phyloP scores from a whole-genome alignment of 371 early-diverging fungal genomes.

The Chytridium lagenaria region DNA sequence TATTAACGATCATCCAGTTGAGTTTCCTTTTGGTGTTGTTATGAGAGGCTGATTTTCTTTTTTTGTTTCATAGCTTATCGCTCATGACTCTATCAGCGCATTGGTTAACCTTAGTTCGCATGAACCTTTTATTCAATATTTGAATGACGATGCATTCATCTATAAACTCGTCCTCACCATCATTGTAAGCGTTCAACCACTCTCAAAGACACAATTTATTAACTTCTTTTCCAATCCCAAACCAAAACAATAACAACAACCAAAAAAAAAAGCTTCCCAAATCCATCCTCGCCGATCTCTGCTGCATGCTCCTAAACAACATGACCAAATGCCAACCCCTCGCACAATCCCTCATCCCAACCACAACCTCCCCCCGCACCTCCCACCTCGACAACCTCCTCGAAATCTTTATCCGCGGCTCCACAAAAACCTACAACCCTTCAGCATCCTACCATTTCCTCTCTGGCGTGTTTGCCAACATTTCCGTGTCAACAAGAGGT shows the following conservation, averaged over 20 bases:
- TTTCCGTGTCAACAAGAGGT: conserved; percentile 67
- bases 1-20: conserved; percentile 73
- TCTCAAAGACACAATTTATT: not conserved
- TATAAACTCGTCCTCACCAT: conserved; percentile 66
- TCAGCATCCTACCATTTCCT: conserved; percentile 84
- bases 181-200: conserved; percentile 20
- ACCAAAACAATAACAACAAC: not conserved
- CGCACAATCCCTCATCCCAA: conserved; percentile 60
- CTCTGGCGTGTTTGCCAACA: conserved; percentile 90
- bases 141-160: conserved; percentile 73
- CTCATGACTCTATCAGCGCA: conserved; percentile 81
- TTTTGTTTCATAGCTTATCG: conserved; percentile 61
- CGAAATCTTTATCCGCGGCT: conserved; percentile 83
- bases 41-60: conserved; percentile 13
- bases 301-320: conserved; percentile 93
- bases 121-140: conserved; percentile 59
- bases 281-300: conserved; percentile 74
- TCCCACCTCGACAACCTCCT: conserved; percentile 79
- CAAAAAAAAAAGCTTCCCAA: conserved; percentile 54
- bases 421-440: conserved; percentile 74
- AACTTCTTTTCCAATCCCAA: not conserved
- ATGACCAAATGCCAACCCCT: conserved; percentile 76
- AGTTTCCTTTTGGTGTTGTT: not conserved
- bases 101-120: conserved; percentile 86
- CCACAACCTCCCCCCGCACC: conserved; percentile 14